Evolutionary conservation across 1,139 yeast genomes (phyloP), one percentile per base, ranked within the genome.

Genomic region (Scheffersomyces lignicola): DNA sequence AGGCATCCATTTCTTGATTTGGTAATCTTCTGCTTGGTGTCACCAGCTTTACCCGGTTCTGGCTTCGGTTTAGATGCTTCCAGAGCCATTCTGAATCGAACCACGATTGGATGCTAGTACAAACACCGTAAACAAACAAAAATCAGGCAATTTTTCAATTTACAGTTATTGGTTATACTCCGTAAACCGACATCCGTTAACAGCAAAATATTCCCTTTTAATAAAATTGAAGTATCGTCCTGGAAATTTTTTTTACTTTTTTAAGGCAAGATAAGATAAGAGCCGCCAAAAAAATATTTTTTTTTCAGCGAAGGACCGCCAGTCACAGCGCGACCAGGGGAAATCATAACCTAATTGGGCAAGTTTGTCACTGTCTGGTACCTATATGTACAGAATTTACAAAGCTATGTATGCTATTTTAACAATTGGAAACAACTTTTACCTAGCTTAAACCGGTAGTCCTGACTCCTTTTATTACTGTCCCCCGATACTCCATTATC

Each of bases 1-100:
- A 80, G 74, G 58, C 97, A 90, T 0, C 97, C 97, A 34, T 78
- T 78, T 39, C 95, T 73, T 18, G 95, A 84, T 58, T 90, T 90
- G 6, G 45, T 37, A 26, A 26, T 26, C 11, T 26, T 26, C 12
- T 26, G 29, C 18, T 26, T 26, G 9, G n/a, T 18, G 8, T 18
- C 10, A 16, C 14, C 18, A 6, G 23, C 18, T 23, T n/a, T n/a
- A n/a, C n/a, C n/a, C n/a, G n/a, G n/a, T n/a, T n/a, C n/a, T n/a
- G n/a, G n/a, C n/a, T n/a, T n/a, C n/a, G n/a, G n/a, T n/a, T n/a
- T n/a, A n/a, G n/a, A n/a, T n/a, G n/a, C n/a, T n/a, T n/a, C n/a
- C n/a, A n/a, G n/a, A n/a, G n/a, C n/a, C n/a, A n/a, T n/a, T n/a
- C n/a, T n/a, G n/a, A n/a, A n/a, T n/a, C n/a, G n/a, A n/a, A n/a